Evolutionary conservation across 345 rosid genomes (phyloP), one percentile per base, ranked within the genome.

Genomic region (Gossypium thurberi): DNA sequence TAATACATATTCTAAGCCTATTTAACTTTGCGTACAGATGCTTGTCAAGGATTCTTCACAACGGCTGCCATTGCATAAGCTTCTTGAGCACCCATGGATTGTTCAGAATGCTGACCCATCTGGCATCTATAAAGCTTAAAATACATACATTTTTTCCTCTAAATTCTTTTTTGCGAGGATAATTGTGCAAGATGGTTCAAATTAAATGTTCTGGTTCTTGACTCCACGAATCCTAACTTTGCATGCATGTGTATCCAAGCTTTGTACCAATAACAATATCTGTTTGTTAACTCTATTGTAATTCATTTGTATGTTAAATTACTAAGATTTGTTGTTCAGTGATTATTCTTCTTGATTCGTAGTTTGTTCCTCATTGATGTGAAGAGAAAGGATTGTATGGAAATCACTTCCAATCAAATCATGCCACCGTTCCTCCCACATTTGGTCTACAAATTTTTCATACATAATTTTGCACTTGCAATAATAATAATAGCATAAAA

Each of bases 41-140:
- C 99, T 96, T 64, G 93, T 91, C 69, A 96, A 90, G 96, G 98
- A 91, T 26, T 88, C 93, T 69, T 76, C 86, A 0, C 70, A 84
- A 75, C 98, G 99, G 60, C 79, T 96, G 77, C 97, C 97, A 20
- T 58, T 93, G 26, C 95, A 90, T 79, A 96, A 89, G 77, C 87
- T 96, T 75, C 92, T 96, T 3, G 96, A 93, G 87, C 99, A 96
- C 75, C 93, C 98, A 0, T 96, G 98, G 99, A 90, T 96, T 74
- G 82, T 88, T 72, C 98, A 93, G 75, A 93, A 96, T 70, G 96
- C 96, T 8, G 98, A 96, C 75, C 96, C 98, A 48, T 87, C 95
- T 26, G 98, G 99, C 43, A 76, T 89, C 75, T 91, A 90, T 70
- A 89, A 82, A 81, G 71, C 76, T 73, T 92, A 81, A 89, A 28